Evolutionary conservation across 2,329 filamentous ascomycete species (phyloP).

Genomic region (Orbilia javanica): DNA sequence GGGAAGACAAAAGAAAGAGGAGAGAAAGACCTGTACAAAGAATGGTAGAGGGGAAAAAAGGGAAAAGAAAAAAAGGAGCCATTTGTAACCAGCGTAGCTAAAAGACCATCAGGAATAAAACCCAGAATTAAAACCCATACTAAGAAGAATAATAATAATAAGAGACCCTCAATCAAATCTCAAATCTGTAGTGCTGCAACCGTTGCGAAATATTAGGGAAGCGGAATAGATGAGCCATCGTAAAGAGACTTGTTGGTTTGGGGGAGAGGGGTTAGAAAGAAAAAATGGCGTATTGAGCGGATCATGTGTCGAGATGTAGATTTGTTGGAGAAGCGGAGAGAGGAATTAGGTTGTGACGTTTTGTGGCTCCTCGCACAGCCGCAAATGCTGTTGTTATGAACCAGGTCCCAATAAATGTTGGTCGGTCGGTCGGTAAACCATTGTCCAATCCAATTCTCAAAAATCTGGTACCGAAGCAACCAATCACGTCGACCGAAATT

Average conservation of each 20-base stretch:
- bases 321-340: neutral
- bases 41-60: neutral
- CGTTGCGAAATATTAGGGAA: slow-evolving; percentile 4
- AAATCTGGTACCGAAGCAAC: too few relatives aligned
- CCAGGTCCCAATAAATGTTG: too few relatives aligned
- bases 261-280: neutral
- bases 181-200: too few relatives aligned
- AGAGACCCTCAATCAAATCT: neutral
- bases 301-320: neutral
- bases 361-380: too few relatives aligned
- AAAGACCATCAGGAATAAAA: neutral
- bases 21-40: slow-evolving; percentile 25
- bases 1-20: neutral
- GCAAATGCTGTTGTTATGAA: too few relatives aligned
- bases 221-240: neutral
- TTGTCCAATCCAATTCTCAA: too few relatives aligned
- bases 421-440: neutral
- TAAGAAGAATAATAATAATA: neutral
- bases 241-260: neutral
- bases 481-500: neutral
- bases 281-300: neutral
- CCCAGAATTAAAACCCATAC: slow-evolving; percentile 23
- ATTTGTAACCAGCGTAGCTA: neutral
- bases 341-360: too few relatives aligned
- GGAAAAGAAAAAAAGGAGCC: neutral